Conservation (phyloP, 768 basidiomycete species). For the Leccinum broughii region DNA sequence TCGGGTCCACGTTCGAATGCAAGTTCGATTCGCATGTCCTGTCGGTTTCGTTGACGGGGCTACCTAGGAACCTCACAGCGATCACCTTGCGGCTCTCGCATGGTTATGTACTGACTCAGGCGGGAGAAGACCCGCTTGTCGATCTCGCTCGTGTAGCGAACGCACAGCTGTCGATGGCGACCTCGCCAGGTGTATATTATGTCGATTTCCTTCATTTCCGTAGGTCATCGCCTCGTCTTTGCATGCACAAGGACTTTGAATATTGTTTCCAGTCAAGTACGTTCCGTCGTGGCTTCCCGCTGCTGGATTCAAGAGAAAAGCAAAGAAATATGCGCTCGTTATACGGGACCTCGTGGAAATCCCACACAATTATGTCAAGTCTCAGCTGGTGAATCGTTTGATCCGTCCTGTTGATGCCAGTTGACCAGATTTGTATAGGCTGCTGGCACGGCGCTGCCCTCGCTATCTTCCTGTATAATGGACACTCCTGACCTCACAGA, state of each 20-base stretch:
- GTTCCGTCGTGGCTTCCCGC: constrained; percentile 26
- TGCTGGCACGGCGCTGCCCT: constrained; percentile 16
- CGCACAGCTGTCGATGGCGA: constrained; percentile 18
- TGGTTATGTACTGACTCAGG: constrained; percentile 40
- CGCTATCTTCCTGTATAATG: constrained; percentile 15
- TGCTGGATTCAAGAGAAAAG: constrained; percentile 18
- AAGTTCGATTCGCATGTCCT: no score
- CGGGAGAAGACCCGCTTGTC: constrained; percentile 39
- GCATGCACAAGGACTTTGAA: no score
- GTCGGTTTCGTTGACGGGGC: not conserved
- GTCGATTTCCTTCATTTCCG: constrained; percentile 23
- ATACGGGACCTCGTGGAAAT: constrained; percentile 5
- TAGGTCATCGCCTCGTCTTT: not conserved
- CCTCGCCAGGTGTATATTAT: constrained; percentile 1
- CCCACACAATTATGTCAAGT: constrained; percentile 11
- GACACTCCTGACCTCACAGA: constrained; percentile 8
- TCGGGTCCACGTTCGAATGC: not conserved
- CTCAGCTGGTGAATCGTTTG: constrained; percentile 19
- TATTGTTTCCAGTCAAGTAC: constrained; percentile 19
- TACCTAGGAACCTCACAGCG: constrained; percentile 14
- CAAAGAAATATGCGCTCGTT: constrained; percentile 11
- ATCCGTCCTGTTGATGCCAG: not conserved
- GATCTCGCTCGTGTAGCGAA: constrained; percentile 29
- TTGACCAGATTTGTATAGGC: constrained; percentile 5
- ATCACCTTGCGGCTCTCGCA: constrained; percentile 39